Evolutionary conservation across 2,329 filamentous ascomycete species (phyloP), one percentile per base, ranked within the genome.

Genomic region (Colletotrichum sp.): DNA sequence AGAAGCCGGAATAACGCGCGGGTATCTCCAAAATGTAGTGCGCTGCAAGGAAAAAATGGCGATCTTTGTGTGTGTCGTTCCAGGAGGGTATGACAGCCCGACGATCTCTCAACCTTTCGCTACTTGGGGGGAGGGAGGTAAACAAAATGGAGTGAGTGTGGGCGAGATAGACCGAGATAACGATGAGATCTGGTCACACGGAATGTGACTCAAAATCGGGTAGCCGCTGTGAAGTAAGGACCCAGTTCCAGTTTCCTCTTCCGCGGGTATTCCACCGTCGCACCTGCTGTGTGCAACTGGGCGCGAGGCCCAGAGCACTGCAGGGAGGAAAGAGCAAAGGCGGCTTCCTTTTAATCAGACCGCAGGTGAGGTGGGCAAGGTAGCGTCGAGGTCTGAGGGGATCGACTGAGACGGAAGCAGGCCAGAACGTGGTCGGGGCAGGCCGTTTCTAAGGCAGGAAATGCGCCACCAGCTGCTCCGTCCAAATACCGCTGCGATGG

Each of bases 141-240:
- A 60, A 69, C 21, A 76, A 69, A 49, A 69, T 18, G 30, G 15
- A 28, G 24, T 21, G 63, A 69, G 57, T 15, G n/a, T 65, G 36
- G 18, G 63, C 59, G 32, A 34, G 65, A 32, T 32, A 57, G 15
- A 68, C 18, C 26, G 30, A 49, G 65, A 70, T 63, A 55, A 60
- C 70, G 44, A 55, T 28, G 57, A 44, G 57, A 66, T 52, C 18
- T 24, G 70, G 74, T 65, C 64, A 60, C 28, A 69, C 64, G 62
- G 73, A 73, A 73, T 74, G 74, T 74, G 74, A 73, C 64, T 74
- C 64, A 76, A 76, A 36, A 30, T 62, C n/a, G n/a, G 60, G 65
- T 52, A 64, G 34, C 26, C 28, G 69, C 71, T 44, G 15, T 16
- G 39, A 59, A 62, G 52, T 44, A 57, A 72, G 72, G 49, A 62